Evolutionary conservation across 257 asterid species (phyloP).

Genomic region (Nicotiana attenuata): DNA sequence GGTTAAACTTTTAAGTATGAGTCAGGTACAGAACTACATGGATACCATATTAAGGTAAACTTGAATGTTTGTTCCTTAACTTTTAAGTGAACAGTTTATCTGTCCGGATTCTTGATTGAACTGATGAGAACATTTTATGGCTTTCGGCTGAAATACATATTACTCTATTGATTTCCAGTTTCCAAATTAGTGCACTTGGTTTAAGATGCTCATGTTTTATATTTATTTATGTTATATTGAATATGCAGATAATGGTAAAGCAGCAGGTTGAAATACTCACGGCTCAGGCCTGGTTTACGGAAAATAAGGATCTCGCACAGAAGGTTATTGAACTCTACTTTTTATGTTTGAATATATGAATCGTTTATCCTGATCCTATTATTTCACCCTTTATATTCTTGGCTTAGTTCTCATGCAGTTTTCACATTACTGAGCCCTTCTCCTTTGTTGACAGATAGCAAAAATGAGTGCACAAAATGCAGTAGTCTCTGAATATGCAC

Average conservation of each 20-base stretch:
- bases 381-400: not conserved
- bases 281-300: constrained; percentile 81
- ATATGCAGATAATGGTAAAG: constrained; percentile 54
- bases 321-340: constrained; percentile 42
- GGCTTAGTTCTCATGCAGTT: not conserved
- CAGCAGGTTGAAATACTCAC: constrained; percentile 73
- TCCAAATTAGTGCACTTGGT: not conserved
- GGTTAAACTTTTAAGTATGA: too few species aligned
- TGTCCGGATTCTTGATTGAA: not conserved
- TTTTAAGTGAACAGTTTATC: not conserved
- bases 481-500: constrained; percentile 63
- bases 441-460: constrained; percentile 50
- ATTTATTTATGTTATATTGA: not conserved
- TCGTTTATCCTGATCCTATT: not conserved
- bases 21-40: too few species aligned
- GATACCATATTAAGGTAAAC: not conserved
- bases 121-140: not conserved
- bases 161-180: not conserved
- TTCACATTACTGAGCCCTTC: not conserved
- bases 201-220: not conserved
- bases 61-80: not conserved
- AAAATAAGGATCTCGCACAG: constrained; percentile 51
- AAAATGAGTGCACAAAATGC: constrained; percentile 51
- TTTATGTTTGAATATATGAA: not conserved
- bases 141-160: not conserved